A percentile compares a stretch with the other conserved stretches of the same genome.
phyloP scores from a whole-genome alignment of 2,329 filamentous ascomycete genomes.

The Beauveria bassiana region DNA sequence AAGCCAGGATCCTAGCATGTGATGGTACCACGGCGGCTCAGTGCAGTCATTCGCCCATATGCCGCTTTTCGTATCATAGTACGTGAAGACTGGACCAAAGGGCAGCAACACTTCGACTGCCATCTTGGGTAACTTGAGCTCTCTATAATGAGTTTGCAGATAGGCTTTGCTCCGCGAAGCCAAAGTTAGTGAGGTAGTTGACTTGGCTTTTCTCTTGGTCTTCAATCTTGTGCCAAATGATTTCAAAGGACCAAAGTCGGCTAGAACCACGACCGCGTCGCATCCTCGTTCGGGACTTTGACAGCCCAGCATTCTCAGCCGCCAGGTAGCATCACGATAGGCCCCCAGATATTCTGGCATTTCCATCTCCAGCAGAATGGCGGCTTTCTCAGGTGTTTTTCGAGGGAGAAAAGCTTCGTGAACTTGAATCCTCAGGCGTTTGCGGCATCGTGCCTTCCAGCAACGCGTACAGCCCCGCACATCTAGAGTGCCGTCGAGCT shows the following conservation, averaged over 20 bases:
- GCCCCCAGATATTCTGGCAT: not conserved
- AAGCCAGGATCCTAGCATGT: constrained; percentile 20
- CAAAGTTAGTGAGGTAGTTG: constrained; percentile 12
- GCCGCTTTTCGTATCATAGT: constrained; percentile 12
- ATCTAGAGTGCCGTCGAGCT: not conserved
- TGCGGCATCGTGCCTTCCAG: not conserved
- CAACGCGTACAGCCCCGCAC: not conserved
- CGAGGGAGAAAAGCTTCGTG: not conserved
- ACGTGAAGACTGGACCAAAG: constrained; percentile 16
- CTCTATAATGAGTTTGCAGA: constrained; percentile 20
- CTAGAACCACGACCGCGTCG: not conserved
- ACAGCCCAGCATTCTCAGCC: not conserved
- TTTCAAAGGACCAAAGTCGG: not conserved
- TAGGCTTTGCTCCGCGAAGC: constrained; percentile 21
- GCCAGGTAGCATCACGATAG: constrained; percentile 2
- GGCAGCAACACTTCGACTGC: constrained; percentile 11
- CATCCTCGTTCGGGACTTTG: not conserved
- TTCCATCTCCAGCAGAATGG: not conserved
- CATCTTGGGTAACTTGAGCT: constrained; percentile 13
- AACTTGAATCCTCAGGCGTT: not conserved
- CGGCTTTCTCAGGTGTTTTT: not conserved
- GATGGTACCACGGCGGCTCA: constrained; percentile 7
- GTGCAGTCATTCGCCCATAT: constrained; percentile 15
- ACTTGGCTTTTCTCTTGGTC: not conserved
- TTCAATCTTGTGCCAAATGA: not conserved